These are phyloP conservation scores for Ogataea ganodermae DNA, from an alignment of 805 yeast genomes.

Conservation along the genomic window DNA sequence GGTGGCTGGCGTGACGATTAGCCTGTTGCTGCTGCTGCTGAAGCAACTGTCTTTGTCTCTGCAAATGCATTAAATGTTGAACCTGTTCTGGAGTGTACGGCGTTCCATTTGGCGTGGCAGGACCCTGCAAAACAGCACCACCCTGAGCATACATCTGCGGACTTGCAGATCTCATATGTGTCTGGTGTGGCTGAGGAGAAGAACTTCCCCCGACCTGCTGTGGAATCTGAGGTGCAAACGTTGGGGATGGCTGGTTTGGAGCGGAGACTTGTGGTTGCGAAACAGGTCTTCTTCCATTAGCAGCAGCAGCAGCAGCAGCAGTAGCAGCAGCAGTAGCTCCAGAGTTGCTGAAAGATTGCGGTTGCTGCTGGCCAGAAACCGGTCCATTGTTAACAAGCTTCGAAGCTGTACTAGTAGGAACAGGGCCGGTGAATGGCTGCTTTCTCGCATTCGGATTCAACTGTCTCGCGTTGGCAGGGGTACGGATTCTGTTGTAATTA, in stretches of 20 bases:
- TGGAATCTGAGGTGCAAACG: slow-evolving; percentile 4
- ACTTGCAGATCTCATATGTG: slow-evolving; percentile 15
- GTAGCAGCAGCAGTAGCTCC: not conserved
- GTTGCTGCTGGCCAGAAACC: not conserved
- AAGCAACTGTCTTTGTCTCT: slow-evolving; percentile 37
- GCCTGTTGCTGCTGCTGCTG: slow-evolving; percentile 27
- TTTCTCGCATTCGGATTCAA: slow-evolving; percentile 15
- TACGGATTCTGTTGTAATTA: slow-evolving; percentile 26
- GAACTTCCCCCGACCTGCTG: slow-evolving; percentile 6
- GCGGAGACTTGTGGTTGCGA: slow-evolving; percentile 1
- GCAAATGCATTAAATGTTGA: slow-evolving; percentile 54
- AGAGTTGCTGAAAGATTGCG: not conserved
- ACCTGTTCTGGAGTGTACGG: slow-evolving; percentile 63
- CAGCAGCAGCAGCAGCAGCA: not conserved
- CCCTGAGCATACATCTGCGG: slow-evolving; percentile 19
- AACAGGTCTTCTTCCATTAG: slow-evolving; percentile 4
- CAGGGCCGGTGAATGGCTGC: slow-evolving; percentile 11
- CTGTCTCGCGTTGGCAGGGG: slow-evolving; percentile 22
- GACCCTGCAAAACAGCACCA: slow-evolving; percentile 25
- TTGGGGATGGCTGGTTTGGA: slow-evolving; percentile 2
- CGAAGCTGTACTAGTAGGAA: slow-evolving; percentile 4
- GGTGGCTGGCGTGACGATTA: slow-evolving; percentile 16
- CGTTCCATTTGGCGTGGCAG: slow-evolving; percentile 55
- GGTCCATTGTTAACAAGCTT: slow-evolving; percentile 8
- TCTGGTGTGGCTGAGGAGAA: slow-evolving; percentile 9